Base-by-base conservation (phyloP, 352 stramenopile genomes). In the Aphanomyces stellatus region DNA sequence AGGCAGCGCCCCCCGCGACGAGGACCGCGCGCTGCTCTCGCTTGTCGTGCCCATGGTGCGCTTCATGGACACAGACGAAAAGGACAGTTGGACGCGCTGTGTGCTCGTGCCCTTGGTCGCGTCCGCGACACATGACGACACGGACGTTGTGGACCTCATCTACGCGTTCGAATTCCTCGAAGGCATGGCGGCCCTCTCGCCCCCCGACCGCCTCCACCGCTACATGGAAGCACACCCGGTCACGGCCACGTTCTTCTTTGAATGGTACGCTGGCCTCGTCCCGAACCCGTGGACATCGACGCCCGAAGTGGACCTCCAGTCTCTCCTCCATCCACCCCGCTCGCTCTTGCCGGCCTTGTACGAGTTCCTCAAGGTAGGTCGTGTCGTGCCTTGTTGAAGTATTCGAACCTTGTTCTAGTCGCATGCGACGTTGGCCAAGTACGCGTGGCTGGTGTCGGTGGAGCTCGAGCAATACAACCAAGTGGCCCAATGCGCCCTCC, bases 191-290 rank as follows among this genome's bases (percentile, higher is more conserved):
- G 90, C 85, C 65, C 49, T 95, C 13, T 70, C 77, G 11, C 86
- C 80, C 28, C 72, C 76, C 10, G 81, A 92, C 72, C 91, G 90
- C 68, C 88, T 79, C 70, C 76, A 79, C 17, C 77, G 74, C 19
- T 72, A 81, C 51, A 68, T 85, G 19, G 75, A 74, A 0, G 91
- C 81, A 35, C 55, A 81, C 24, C 22, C 49, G 6, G 49, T 34
- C 49, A 57, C 11, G 30, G 49, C 25, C 49, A 57, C 25, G 25
- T 93, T 93, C 40, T 57, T 92, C 4, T 89, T 82, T 56, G 73
- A 76, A 30, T 95, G 86, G 86, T 91, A 89, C 62, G 84, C 81
- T 25, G 84, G 84, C 27, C 80, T 92, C 41, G 74, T 88, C 57
- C 66, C 65, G 22, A 84, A 91, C 55, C 86, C 86, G 34, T 95